A percentile compares a stretch with the other conserved stretches of the same genome.
These are phyloP conservation scores for Yamadazyma sp. DNA, from an alignment of 1,139 yeast species.

Conservation along the genomic window DNA sequence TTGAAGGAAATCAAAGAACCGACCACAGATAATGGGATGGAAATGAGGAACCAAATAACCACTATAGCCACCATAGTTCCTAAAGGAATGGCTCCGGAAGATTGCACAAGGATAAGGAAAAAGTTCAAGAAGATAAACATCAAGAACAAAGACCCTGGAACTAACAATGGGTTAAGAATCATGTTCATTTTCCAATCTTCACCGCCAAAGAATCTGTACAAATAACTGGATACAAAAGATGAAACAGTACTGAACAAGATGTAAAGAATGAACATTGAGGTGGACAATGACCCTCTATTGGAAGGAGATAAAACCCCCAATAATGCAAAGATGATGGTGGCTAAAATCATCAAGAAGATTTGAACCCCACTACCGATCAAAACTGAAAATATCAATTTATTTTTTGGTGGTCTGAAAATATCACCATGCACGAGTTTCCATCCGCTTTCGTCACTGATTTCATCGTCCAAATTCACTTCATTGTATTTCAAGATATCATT, in stretches of 20 bases:
- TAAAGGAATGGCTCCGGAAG: constrained; percentile 94
- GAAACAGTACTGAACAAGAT: constrained; percentile 79
- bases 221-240: constrained; percentile 80
- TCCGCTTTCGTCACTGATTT: constrained; percentile 89
- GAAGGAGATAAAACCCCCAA: constrained; percentile 91
- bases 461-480: constrained; percentile 84
- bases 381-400: constrained; percentile 71
- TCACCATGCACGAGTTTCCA: constrained; percentile 98
- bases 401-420: constrained; percentile 82
- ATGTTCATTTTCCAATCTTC: constrained; percentile 87
- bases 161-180: constrained; percentile 76
- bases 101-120: constrained; percentile 71
- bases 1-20: constrained; percentile 81
- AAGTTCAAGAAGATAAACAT: constrained; percentile 73
- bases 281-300: constrained; percentile 89
- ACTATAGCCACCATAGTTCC: constrained; percentile 86
- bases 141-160: constrained; percentile 74
- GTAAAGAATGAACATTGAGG: constrained; percentile 83
- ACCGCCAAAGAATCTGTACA: constrained; percentile 90
- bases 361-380: constrained; percentile 89
- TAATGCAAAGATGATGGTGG: constrained; percentile 79
- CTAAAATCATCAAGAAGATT: constrained; percentile 70
- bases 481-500: constrained; percentile 87
- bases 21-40: constrained; percentile 78
- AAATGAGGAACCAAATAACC: constrained; percentile 79